Evolutionary conservation across 331 rosid species (phyloP).

Genomic region (Acacia pycnantha): DNA sequence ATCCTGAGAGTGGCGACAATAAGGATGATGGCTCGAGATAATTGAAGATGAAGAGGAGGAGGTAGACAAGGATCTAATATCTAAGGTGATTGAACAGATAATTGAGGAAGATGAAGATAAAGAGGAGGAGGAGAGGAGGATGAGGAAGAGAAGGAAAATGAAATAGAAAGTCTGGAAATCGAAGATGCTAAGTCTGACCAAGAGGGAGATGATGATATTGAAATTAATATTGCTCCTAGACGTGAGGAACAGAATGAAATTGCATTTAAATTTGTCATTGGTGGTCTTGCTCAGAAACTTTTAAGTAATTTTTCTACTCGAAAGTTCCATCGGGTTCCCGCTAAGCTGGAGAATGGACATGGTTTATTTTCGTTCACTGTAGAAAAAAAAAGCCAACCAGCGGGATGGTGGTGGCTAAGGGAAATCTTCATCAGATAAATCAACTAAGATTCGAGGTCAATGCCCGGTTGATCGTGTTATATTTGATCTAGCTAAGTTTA

Average conservation of each 20-base stretch:
- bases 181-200: slow-evolving; percentile 43
- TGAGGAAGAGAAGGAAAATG: slow-evolving; percentile 46
- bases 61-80: no score
- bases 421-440: slow-evolving; percentile 45
- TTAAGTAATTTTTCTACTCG: slow-evolving; percentile 49
- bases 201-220: slow-evolving; percentile 59
- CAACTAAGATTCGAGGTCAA: slow-evolving; percentile 54
- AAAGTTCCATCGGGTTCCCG: slow-evolving; percentile 79
- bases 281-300: slow-evolving; percentile 71
- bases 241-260: slow-evolving; percentile 61
- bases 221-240: slow-evolving; percentile 33
- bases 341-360: slow-evolving; percentile 29
- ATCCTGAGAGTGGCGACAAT: no score
- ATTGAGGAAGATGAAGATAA: slow-evolving; percentile 66
- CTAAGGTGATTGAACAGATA: no score
- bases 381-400: slow-evolving; percentile 56
- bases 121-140: slow-evolving; percentile 56
- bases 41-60: no score
- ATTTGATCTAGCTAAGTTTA: slow-evolving; percentile 80
- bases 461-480: slow-evolving; percentile 62
- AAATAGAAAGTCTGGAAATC: slow-evolving; percentile 31
- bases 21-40: slow-evolving; percentile 14
- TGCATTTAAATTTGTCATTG: slow-evolving; percentile 76
- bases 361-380: slow-evolving; percentile 74
- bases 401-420: slow-evolving; percentile 56